A percentile compares a stretch with the other conserved stretches of the same genome.
These are phyloP conservation scores for Myriosclerotinia scirpicola DNA, from an alignment of 2,329 filamentous ascomycete species.

Conservation along the genomic window DNA sequence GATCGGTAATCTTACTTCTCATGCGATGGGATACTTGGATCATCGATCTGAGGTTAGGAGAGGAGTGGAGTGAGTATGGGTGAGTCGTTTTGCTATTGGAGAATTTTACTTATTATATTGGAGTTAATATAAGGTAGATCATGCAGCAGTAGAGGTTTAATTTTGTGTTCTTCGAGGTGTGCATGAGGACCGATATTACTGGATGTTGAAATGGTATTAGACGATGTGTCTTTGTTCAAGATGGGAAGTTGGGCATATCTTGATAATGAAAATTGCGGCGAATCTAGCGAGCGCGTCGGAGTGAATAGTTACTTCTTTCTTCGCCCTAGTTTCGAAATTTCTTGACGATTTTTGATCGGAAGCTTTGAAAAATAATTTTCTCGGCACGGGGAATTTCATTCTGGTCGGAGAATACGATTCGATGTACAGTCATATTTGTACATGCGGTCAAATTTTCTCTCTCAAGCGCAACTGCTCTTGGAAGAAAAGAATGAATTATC, in stretches of 20 bases:
- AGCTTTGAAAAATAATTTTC: conserved; percentile 10
- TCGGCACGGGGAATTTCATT: not conserved
- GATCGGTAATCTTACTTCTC: conserved; percentile 22
- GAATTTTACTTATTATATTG: conserved; percentile 1
- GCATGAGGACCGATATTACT: conserved; percentile 21
- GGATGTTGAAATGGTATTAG: not conserved
- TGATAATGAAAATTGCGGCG: conserved; percentile 24
- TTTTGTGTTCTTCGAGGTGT: conserved; percentile 20
- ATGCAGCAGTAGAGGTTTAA: conserved; percentile 15
- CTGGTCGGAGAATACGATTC: conserved; percentile 18
- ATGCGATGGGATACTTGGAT: conserved; percentile 20
- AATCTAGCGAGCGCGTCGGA: conserved; percentile 20
- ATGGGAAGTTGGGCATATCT: conserved; percentile 11
- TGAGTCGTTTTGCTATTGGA: not conserved
- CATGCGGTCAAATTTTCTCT: conserved; percentile 23
- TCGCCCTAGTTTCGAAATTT: conserved; percentile 11
- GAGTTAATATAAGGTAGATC: conserved; percentile 23
- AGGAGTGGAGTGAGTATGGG: not conserved
- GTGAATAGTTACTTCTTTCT: conserved; percentile 24
- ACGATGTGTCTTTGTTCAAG: not conserved
- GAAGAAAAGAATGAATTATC: conserved; percentile 23
- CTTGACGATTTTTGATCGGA: not conserved
- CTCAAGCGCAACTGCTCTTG: conserved; percentile 17
- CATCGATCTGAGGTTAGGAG: conserved; percentile 15
- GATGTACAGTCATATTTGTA: conserved; percentile 18